Evolutionary conservation across 345 rosid species (phyloP).

Genomic region (Cardamine occulta): DNA sequence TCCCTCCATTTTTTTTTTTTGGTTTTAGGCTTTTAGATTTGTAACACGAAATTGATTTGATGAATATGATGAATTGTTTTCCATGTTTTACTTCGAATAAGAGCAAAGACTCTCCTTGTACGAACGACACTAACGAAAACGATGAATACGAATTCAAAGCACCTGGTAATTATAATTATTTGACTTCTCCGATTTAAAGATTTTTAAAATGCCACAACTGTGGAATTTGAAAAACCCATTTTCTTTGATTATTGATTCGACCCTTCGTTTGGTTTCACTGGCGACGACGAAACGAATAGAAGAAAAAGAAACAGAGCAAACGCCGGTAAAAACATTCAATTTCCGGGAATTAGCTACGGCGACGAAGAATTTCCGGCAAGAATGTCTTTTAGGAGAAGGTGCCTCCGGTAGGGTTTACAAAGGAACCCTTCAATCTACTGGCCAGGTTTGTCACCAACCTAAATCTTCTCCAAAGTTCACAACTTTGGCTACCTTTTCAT

Average conservation of each 20-base stretch:
- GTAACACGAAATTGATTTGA: neutral
- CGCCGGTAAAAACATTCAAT: conserved; percentile 42
- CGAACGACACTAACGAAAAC: conserved; percentile 24
- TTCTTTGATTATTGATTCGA: conserved; percentile 4
- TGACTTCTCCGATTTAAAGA: neutral
- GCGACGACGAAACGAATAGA: conserved; percentile 38
- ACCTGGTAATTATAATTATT: conserved; percentile 30
- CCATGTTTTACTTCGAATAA: conserved; percentile 67
- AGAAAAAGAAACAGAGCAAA: conserved; percentile 17
- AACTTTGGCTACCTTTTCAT: neutral
- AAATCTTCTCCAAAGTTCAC: neutral
- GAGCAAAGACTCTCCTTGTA: conserved; percentile 39
- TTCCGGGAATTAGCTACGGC: conserved; percentile 79
- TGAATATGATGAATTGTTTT: conserved; percentile 63
- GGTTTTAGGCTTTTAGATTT: neutral
- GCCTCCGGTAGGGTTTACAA: conserved; percentile 76
- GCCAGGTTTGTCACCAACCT: conserved; percentile 53
- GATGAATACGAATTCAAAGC: conserved; percentile 25
- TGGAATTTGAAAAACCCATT: neutral
- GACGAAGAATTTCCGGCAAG: conserved; percentile 76
- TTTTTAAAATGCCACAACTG: neutral
- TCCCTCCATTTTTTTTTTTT: neutral
- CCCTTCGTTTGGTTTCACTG: conserved; percentile 23
- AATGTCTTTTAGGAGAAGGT: conserved; percentile 77
- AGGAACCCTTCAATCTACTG: conserved; percentile 63